These are phyloP conservation scores for Crassisporium funariophilum DNA, from an alignment of 768 basidiomycete species.

Conservation along the genomic window DNA sequence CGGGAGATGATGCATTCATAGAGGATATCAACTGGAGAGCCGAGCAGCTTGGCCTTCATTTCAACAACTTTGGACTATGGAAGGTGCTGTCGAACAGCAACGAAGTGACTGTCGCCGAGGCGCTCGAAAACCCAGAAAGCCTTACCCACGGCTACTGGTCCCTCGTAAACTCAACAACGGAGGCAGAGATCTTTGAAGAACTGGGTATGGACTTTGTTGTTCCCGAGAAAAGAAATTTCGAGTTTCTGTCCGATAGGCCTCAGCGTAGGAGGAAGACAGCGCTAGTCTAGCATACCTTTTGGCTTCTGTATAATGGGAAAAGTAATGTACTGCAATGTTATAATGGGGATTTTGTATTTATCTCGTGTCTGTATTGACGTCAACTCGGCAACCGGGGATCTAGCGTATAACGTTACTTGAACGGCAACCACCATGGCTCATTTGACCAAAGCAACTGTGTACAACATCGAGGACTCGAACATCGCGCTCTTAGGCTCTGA, in stretches of 20 bases:
- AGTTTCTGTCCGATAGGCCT: conserved; percentile 14
- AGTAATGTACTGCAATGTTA: not conserved
- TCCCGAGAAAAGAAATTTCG: conserved; percentile 24
- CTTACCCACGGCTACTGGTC: conserved; percentile 45
- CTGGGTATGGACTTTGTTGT: conserved; percentile 38
- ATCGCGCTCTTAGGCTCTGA: conserved; percentile 66
- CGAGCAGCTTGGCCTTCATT: conserved; percentile 42
- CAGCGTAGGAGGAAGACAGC: not conserved
- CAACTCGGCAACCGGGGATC: not conserved
- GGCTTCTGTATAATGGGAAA: too few relatives aligned
- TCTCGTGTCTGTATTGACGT: not conserved
- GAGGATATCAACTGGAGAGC: conserved; percentile 46
- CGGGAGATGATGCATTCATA: conserved; percentile 57
- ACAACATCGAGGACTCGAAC: conserved; percentile 65
- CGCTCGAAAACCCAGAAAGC: not conserved
- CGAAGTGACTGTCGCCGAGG: not conserved
- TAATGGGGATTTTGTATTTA: not conserved
- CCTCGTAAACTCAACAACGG: conserved; percentile 42
- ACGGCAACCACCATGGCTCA: conserved; percentile 36
- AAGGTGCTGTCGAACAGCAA: conserved; percentile 39
- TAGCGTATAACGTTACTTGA: too few relatives aligned
- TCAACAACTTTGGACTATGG: conserved; percentile 72
- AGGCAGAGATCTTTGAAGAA: conserved; percentile 46
- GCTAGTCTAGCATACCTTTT: too few relatives aligned
- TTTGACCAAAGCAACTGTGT: conserved; percentile 49